Conservation (phyloP, 164 flowering plant genomes). For the Nymphaea thermarum region DNA sequence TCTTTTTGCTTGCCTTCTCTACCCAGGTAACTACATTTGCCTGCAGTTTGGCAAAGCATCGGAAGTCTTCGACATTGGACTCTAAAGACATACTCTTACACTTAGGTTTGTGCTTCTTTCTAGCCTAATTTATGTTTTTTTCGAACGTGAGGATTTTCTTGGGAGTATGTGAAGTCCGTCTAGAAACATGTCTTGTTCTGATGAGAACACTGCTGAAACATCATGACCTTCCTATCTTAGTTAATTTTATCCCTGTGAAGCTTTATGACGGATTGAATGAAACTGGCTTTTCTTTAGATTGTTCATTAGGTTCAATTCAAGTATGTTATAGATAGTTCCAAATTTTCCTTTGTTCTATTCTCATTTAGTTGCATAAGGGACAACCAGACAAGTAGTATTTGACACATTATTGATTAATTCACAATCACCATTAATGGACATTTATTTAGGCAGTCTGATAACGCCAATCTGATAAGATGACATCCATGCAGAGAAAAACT, state of each 20-base stretch:
- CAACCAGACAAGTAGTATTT: neutral
- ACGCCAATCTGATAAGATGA: neutral
- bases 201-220: too few species aligned
- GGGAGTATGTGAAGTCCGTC: neutral
- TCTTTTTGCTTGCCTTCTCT: slow-evolving; percentile 1
- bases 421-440: neutral
- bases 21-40: slow-evolving; percentile 84
- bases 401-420: neutral
- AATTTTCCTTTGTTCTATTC: too few species aligned
- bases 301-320: too few species aligned
- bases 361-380: too few species aligned
- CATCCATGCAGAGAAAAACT: slow-evolving; percentile 67
- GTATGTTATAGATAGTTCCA: too few species aligned
- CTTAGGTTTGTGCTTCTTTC: slow-evolving; percentile 44
- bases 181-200: neutral
- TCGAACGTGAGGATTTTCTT: neutral
- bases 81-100: slow-evolving; percentile 85
- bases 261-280: too few species aligned
- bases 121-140: neutral
- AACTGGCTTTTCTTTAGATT: too few species aligned
- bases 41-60: slow-evolving; percentile 87
- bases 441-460: slow-evolving; percentile 2
- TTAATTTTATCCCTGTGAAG: too few species aligned
- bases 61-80: slow-evolving; percentile 85
- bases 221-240: too few species aligned